These are phyloP conservation scores for Suillus subalutaceus DNA, from an alignment of 768 basidiomycete species.

Conservation along the genomic window DNA sequence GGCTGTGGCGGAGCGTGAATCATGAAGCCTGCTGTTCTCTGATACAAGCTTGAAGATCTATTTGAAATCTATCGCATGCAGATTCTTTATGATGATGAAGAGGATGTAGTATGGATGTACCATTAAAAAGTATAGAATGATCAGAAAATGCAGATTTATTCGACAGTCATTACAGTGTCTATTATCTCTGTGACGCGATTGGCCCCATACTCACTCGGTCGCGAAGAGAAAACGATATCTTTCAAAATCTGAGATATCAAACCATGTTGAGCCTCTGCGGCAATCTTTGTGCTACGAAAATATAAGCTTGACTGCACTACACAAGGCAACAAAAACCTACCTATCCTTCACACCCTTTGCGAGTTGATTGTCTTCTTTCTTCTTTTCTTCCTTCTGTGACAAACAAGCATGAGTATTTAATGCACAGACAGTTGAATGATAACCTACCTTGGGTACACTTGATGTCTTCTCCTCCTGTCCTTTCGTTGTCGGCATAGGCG, in stretches of 20 bases:
- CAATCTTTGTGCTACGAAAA: conserved; percentile 73
- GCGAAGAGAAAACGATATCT: conserved; percentile 81
- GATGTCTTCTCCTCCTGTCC: conserved; percentile 47
- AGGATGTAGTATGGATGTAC: not conserved
- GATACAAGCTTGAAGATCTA: not conserved
- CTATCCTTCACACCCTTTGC: conserved; percentile 91
- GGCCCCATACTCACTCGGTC: conserved; percentile 35
- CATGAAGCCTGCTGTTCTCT: not conserved
- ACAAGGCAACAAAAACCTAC: conserved; percentile 44
- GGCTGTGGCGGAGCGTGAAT: conserved; percentile 10
- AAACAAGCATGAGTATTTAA: conserved; percentile 5
- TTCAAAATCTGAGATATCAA: conserved; percentile 93
- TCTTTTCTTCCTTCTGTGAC: conserved; percentile 60
- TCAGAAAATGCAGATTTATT: conserved; percentile 16
- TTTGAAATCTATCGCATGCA: not conserved
- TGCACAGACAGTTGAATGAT: not conserved
- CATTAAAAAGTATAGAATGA: not conserved
- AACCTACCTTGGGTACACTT: conserved; percentile 43
- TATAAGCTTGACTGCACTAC: not conserved
- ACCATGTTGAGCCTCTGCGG: conserved; percentile 90
- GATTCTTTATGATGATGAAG: not conserved
- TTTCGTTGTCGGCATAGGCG: conserved; percentile 55
- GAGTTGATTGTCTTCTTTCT: conserved; percentile 87
- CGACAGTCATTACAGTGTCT: conserved; percentile 42
- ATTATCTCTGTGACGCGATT: conserved; percentile 32